phyloP scores from a whole-genome alignment of 2,329 filamentous ascomycete genomes.

The Bipolaris oryzae region DNA sequence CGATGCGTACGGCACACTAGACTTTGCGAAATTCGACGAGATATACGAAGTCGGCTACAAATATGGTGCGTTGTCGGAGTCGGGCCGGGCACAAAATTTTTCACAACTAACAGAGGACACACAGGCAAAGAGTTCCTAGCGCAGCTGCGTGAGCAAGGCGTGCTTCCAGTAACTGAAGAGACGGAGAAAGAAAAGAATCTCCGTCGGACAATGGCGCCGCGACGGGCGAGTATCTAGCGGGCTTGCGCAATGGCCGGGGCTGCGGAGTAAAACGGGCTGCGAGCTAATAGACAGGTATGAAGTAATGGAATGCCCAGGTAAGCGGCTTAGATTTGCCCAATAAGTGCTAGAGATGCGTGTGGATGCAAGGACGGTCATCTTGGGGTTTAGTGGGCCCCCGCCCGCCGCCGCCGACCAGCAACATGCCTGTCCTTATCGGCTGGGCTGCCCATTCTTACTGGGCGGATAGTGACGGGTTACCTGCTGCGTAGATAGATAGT shows the following conservation, averaged over 20 bases:
- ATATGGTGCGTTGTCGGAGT: constrained; percentile 59
- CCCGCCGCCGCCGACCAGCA: constrained; percentile 7
- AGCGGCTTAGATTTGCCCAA: constrained; percentile 26
- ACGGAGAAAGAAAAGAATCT: constrained; percentile 59
- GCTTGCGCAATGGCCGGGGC: constrained; percentile 4
- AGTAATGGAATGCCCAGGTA: constrained; percentile 22
- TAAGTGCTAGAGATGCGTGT: constrained; percentile 19
- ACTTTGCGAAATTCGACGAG: constrained; percentile 98
- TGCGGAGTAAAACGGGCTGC: constrained; percentile 16
- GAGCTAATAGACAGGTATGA: constrained; percentile 16
- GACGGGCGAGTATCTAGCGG: constrained; percentile 37
- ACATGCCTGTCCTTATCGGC: constrained; percentile 21
- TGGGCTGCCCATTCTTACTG: not conserved
- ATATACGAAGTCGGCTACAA: constrained; percentile 88
- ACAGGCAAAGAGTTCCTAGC: constrained; percentile 74
- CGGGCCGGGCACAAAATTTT: constrained; percentile 1
- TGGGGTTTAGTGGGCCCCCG: constrained; percentile 20
- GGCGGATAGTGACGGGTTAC: constrained; percentile 27
- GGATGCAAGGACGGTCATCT: constrained; percentile 18
- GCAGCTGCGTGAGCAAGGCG: constrained; percentile 76
- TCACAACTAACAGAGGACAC: not conserved
- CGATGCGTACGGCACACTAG: constrained; percentile 89
- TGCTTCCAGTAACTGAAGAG: constrained; percentile 64
- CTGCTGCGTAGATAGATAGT: constrained; percentile 1
- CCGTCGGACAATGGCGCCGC: constrained; percentile 59